A percentile compares a stretch with the other conserved stretches of the same genome.
phyloP scores from a whole-genome alignment of 441 rosid species.

The Adansonia rubrostipa region DNA sequence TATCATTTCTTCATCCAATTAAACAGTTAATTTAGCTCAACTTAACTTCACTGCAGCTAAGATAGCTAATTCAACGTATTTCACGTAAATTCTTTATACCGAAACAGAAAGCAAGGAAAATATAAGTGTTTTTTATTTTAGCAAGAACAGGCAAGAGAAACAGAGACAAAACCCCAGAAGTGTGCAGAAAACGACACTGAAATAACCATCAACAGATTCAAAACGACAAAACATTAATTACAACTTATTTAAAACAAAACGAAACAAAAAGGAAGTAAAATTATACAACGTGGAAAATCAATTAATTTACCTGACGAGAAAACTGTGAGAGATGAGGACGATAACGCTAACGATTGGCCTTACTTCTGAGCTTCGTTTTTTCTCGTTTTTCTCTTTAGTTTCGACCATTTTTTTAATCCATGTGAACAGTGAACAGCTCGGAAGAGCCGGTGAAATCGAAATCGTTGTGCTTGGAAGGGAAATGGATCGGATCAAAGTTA shows the following conservation, averaged over 20 bases:
- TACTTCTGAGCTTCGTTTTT: conserved; percentile 35
- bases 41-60: not conserved
- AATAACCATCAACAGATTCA: conserved; percentile 21
- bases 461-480: too few relatives aligned
- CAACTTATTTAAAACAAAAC: not conserved
- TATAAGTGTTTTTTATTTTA: conserved; percentile 67
- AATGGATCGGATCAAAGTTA: too few relatives aligned
- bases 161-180: conserved; percentile 73
- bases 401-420: not conserved
- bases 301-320: conserved; percentile 59
- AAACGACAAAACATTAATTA: not conserved
- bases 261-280: not conserved
- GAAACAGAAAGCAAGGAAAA: not conserved
- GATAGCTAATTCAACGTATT: not conserved
- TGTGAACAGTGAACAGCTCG: too few relatives aligned
- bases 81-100: not conserved
- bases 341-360: conserved; percentile 79
- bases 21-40: not conserved
- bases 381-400: conserved; percentile 1
- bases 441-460: too few relatives aligned
- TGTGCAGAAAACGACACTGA: conserved; percentile 69
- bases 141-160: conserved; percentile 80
- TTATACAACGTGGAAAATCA: too few relatives aligned
- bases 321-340: conserved; percentile 75
- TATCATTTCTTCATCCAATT: not conserved